A percentile compares a stretch with the other conserved stretches of the same genome.
These are phyloP conservation scores for Parasitella parasitica DNA, from an alignment of 371 early-diverging fungal species.

Conservation along the genomic window DNA sequence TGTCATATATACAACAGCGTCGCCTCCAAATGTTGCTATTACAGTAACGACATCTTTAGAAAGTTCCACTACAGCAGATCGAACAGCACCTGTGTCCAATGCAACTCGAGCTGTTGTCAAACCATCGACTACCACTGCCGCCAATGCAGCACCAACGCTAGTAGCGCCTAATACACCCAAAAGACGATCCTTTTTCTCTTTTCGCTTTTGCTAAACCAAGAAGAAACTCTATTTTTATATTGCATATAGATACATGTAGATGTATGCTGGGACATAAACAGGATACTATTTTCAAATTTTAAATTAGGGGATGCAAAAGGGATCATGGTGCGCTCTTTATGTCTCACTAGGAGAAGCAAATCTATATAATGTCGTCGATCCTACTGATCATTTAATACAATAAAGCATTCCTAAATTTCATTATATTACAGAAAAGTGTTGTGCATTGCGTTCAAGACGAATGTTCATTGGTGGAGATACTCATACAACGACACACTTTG, in stretches of 20 bases:
- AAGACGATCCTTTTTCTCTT: slow-evolving; percentile 20
- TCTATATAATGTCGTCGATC: not conserved
- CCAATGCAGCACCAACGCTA: not conserved
- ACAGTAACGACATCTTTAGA: not conserved
- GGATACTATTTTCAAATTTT: not conserved
- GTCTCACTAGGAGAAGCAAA: not conserved
- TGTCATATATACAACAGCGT: not conserved
- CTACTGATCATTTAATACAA: not conserved
- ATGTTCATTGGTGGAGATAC: too few species aligned
- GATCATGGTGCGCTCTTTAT: not conserved
- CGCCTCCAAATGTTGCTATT: not conserved
- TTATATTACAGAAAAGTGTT: too few species aligned
- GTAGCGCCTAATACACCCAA: not conserved
- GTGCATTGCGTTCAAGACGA: too few species aligned
- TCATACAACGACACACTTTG: too few species aligned
- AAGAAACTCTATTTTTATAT: not conserved
- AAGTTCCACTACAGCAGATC: not conserved
- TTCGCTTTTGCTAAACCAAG: slow-evolving; percentile 13
- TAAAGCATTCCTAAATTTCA: too few species aligned
- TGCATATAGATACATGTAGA: not conserved
- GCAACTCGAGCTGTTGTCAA: not conserved
- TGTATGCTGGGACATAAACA: not conserved
- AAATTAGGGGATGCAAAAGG: not conserved
- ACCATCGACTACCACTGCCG: not conserved
- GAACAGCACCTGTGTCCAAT: not conserved